These are phyloP conservation scores for Acanthamoeba healyi DNA, from an alignment of 208 protist species.

Conservation along the genomic window DNA sequence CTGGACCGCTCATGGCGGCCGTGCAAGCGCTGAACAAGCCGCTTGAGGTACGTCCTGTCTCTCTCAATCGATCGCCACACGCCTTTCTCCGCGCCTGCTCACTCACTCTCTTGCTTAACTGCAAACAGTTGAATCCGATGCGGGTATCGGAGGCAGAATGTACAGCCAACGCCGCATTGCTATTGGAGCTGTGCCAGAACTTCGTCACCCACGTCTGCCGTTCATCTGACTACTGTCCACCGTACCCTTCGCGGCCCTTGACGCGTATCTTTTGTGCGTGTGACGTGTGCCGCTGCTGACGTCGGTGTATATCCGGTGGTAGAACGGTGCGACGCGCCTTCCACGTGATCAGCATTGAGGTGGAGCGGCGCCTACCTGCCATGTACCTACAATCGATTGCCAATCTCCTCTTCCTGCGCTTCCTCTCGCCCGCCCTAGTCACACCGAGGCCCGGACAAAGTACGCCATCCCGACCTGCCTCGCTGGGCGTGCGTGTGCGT, in stretches of 20 bases:
- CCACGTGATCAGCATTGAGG: background rate
- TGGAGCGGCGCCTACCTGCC: background rate
- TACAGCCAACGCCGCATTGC: background rate
- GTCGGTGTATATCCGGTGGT: no score
- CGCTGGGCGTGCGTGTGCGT: no score
- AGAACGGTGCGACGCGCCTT: background rate
- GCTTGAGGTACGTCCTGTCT: constrained; percentile 25
- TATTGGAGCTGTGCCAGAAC: constrained; percentile 31
- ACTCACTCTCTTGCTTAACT: background rate
- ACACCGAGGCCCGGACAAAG: background rate
- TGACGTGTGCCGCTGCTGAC: background rate
- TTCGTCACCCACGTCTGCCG: constrained; percentile 28
- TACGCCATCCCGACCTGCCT: background rate
- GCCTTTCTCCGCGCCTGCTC: no score
- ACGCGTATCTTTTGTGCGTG: no score
- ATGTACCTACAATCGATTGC: constrained; percentile 25
- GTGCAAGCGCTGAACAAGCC: background rate
- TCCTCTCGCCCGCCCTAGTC: constrained; percentile 24
- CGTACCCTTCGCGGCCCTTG: no score
- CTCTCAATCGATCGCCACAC: no score
- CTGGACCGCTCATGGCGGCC: background rate
- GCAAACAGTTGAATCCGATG: background rate
- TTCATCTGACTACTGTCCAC: constrained; percentile 11
- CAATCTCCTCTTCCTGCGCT: constrained; percentile 17
- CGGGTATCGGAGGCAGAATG: background rate